Percentiles rank a stretch among this genome's conserved stretches.
Conservation (phyloP, 2,329 filamentous ascomycete species). For the Gyromitra esculenta region DNA sequence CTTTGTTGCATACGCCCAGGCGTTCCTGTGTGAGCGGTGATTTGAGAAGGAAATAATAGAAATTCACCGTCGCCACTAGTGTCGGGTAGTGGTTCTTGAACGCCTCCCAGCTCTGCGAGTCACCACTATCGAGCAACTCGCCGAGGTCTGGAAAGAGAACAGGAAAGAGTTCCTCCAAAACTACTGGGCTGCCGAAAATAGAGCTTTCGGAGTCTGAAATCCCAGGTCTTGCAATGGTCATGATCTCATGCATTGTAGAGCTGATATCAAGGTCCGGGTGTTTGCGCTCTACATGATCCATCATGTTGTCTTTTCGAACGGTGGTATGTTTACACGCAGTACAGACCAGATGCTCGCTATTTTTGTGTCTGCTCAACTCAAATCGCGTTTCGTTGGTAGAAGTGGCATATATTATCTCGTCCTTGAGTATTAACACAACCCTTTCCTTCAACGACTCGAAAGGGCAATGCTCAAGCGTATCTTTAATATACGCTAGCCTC, state of each 20-base stretch:
- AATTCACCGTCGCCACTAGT: constrained; percentile 55
- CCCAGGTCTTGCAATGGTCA: constrained; percentile 8
- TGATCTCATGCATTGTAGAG: constrained; percentile 19
- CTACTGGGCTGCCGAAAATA: constrained; percentile 55
- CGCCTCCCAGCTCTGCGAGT: constrained; percentile 52
- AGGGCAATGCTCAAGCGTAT: constrained; percentile 58
- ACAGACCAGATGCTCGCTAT: constrained; percentile 43
- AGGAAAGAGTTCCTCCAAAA: constrained; percentile 54
- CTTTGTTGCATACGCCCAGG: constrained; percentile 33
- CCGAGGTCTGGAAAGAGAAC: constrained; percentile 57
- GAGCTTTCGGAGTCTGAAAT: constrained; percentile 33
- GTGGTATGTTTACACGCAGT: constrained; percentile 34
- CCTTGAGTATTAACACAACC: constrained; percentile 58
- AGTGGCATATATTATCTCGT: constrained; percentile 57
- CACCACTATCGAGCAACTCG: constrained; percentile 46
- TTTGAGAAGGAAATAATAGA: constrained; percentile 56
- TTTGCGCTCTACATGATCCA: constrained; percentile 21
- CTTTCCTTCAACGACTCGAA: constrained; percentile 58
- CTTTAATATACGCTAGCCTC: constrained; percentile 57
- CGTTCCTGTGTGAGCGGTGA: constrained; percentile 24
- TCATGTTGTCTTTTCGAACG: constrained; percentile 43
- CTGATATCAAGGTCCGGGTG: neutral
- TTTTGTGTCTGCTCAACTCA: neutral
- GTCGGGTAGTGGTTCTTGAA: constrained; percentile 56
- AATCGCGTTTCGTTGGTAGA: constrained; percentile 7